Evolutionary conservation across 305 asterid genomes (phyloP).

Genomic region (Lippia alba): DNA sequence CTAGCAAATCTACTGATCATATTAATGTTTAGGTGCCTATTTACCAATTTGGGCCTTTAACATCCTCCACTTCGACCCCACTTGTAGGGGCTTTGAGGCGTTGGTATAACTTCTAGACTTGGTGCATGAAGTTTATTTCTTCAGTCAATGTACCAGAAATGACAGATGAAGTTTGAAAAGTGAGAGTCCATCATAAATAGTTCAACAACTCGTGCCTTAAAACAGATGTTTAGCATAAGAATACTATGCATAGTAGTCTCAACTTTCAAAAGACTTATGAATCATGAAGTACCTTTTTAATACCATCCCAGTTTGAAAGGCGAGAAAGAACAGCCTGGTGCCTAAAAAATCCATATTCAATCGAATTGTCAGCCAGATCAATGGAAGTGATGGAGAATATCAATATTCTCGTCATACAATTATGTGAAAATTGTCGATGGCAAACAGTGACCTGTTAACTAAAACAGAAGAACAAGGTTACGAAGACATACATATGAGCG

Average conservation of each 20-base stretch:
- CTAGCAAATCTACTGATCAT: not conserved
- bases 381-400: conserved; percentile 26
- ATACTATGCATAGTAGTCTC: conserved; percentile 1
- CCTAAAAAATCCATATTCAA: conserved; percentile 52
- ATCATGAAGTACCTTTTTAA: conserved; percentile 64
- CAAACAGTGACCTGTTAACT: conserved; percentile 1
- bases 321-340: conserved; percentile 81
- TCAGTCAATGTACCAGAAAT: conserved; percentile 4
- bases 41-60: not conserved
- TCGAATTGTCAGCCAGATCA: conserved; percentile 20
- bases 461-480: conserved; percentile 23
- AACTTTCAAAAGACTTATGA: conserved; percentile 17
- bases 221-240: not conserved
- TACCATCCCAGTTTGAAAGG: conserved; percentile 93
- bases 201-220: not conserved
- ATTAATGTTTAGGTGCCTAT: not conserved
- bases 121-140: conserved; percentile 5
- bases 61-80: not conserved
- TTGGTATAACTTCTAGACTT: not conserved
- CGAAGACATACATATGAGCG: conserved; percentile 64
- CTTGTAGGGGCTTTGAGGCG: too few relatives aligned
- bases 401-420: conserved; percentile 2
- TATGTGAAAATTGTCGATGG: conserved; percentile 8
- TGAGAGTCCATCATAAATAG: conserved; percentile 4
- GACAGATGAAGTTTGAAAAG: conserved; percentile 13